Percentiles rank a stretch among this genome's conserved stretches.
phyloP scores from a whole-genome alignment of 1,284 basidiomycete species.

The Ganoderma lingzhi region DNA sequence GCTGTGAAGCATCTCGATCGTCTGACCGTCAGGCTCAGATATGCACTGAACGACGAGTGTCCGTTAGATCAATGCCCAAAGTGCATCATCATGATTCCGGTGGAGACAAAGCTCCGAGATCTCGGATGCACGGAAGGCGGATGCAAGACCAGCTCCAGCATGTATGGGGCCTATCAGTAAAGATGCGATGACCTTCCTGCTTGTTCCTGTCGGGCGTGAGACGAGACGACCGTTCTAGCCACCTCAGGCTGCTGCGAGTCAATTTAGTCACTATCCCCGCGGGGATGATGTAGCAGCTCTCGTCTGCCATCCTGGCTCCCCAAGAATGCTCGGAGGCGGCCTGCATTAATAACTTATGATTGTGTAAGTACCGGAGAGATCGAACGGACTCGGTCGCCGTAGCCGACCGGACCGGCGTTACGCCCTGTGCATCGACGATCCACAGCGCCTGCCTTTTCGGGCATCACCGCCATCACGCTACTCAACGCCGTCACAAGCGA shows the following conservation, averaged over 20 bases:
- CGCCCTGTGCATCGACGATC: constrained; percentile 15
- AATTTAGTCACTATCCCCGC: not conserved
- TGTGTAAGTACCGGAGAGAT: not conserved
- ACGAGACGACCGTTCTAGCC: not conserved
- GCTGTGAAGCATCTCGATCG: no score
- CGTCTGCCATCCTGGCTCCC: not conserved
- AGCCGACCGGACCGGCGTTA: not conserved
- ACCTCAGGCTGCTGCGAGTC: not conserved
- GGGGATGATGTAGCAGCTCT: not conserved
- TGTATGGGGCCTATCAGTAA: not conserved
- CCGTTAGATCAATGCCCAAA: no score
- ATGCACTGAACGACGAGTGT: no score
- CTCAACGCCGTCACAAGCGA: not conserved
- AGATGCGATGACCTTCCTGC: not conserved
- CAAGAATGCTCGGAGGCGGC: not conserved
- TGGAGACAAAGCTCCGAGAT: not conserved
- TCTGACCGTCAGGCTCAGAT: no score
- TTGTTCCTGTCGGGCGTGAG: not conserved
- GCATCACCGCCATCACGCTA: constrained; percentile 13
- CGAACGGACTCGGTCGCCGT: not conserved
- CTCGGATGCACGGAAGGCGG: not conserved
- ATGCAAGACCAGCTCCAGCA: no score
- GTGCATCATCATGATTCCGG: no score
- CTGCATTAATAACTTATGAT: no score
- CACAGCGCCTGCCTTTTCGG: constrained; percentile 15